phyloP scores from a whole-genome alignment of 2,329 filamentous ascomycete species.

The Massarina eburnea region DNA sequence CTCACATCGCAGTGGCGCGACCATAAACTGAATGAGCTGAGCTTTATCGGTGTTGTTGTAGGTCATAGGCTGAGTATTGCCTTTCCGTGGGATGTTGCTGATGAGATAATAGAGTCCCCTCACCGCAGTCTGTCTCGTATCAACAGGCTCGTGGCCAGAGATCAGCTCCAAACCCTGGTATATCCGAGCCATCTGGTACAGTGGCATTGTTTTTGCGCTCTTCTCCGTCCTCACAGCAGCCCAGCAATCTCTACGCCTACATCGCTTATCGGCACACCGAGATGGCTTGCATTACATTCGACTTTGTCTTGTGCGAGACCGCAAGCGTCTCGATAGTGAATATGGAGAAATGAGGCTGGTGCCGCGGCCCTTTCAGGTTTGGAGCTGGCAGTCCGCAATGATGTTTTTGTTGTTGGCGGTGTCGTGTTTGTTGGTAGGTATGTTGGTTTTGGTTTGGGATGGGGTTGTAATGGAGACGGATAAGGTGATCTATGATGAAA shows the following conservation, averaged over 20 bases:
- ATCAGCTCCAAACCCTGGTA: conserved; percentile 8
- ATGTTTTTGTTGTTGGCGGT: conserved; percentile 9
- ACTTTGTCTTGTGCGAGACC: conserved; percentile 9
- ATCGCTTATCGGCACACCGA: conserved; percentile 5
- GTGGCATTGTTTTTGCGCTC: conserved; percentile 9
- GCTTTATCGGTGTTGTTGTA: conserved; percentile 10
- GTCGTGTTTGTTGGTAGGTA: conserved; percentile 3
- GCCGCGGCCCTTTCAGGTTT: conserved; percentile 6
- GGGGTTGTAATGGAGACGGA: conserved; percentile 1
- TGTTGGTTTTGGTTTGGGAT: conserved; percentile 8
- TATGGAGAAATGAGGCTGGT: conserved; percentile 5
- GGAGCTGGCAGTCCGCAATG: conserved; percentile 9
- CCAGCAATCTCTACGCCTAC: conserved; percentile 7
- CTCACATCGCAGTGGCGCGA: conserved; percentile 10
- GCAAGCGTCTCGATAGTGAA: conserved; percentile 8
- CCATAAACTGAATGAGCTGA: conserved; percentile 10
- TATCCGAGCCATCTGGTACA: conserved; percentile 9
- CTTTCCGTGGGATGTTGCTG: not conserved
- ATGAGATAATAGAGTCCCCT: conserved; percentile 5
- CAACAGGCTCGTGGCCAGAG: conserved; percentile 8
- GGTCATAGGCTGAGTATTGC: not conserved
- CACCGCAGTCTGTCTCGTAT: conserved; percentile 8
- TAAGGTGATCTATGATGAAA: conserved; percentile 2
- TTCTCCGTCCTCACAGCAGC: conserved; percentile 10
- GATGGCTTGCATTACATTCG: conserved; percentile 6